Conservation (phyloP, 805 yeast species). For the Saccharomyces jurei region DNA sequence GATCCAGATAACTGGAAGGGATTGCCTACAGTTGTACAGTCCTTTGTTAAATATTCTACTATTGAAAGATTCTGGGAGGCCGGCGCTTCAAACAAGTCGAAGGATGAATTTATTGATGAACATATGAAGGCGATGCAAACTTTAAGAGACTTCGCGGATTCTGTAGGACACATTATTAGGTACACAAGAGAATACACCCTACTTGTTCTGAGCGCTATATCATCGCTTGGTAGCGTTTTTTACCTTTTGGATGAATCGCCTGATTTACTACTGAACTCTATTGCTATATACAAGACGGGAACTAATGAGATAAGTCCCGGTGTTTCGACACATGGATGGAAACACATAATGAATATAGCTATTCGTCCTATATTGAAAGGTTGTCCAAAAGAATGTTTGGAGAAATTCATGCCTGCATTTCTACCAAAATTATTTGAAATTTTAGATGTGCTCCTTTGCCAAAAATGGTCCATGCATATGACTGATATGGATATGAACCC, state of each 20-base stretch:
- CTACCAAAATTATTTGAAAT: constrained; percentile 69
- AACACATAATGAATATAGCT: constrained; percentile 88
- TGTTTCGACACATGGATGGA: constrained; percentile 91
- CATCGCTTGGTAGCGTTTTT: constrained; percentile 81
- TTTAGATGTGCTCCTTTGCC: constrained; percentile 64
- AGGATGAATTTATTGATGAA: constrained; percentile 90
- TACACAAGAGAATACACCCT: constrained; percentile 95
- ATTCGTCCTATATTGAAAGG: constrained; percentile 78
- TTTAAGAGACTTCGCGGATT: constrained; percentile 91
- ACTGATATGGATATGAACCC: constrained; percentile 35
- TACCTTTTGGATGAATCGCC: constrained; percentile 83
- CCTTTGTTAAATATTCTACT: constrained; percentile 83
- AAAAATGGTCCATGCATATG: constrained; percentile 53
- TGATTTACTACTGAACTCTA: constrained; percentile 66
- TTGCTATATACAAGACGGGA: constrained; percentile 59
- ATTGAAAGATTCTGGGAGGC: constrained; percentile 97
- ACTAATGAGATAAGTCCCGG: constrained; percentile 49
- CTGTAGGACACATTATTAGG: constrained; percentile 91
- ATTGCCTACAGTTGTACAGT: constrained; percentile 80
- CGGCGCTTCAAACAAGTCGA: constrained; percentile 89
- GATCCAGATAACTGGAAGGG: constrained; percentile 87
- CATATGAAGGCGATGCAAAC: constrained; percentile 91
- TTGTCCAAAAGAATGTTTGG: constrained; percentile 69
- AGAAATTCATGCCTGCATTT: constrained; percentile 64
- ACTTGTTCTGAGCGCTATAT: constrained; percentile 78